phyloP scores from a whole-genome alignment of 495 filamentous ascomycete species.

The Xanthoparmelia taractica region DNA sequence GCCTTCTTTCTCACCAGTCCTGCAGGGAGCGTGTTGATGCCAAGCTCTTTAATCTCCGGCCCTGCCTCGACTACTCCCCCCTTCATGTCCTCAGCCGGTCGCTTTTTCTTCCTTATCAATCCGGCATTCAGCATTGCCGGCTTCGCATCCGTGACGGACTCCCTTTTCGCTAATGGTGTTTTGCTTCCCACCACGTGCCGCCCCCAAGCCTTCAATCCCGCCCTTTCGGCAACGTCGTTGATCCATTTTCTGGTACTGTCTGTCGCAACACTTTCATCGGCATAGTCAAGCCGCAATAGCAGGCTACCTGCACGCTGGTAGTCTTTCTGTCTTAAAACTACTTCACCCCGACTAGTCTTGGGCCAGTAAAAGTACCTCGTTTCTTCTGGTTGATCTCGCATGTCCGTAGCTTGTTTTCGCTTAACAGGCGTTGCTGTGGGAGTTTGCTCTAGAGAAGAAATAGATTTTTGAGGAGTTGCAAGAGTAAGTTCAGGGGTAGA shows the following conservation, averaged over 20 bases:
- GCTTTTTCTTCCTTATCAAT: constrained; percentile 48
- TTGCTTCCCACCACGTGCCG: constrained; percentile 43
- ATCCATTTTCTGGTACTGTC: constrained; percentile 69
- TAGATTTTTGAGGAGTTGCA: constrained; percentile 18
- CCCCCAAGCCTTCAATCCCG: constrained; percentile 49
- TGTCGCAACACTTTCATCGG: constrained; percentile 56
- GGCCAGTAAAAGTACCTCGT: constrained; percentile 66
- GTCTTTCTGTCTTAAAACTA: constrained; percentile 59
- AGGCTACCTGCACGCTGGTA: constrained; percentile 74
- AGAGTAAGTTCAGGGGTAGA: constrained; percentile 18
- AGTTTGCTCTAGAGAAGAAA: constrained; percentile 16
- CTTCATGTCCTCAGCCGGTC: constrained; percentile 27
- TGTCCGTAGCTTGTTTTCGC: constrained; percentile 19
- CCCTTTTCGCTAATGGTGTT: neutral
- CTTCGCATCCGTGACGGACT: constrained; percentile 17
- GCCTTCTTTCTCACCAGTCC: constrained; percentile 48
- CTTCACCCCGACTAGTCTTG: constrained; percentile 54
- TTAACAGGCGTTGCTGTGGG: constrained; percentile 12
- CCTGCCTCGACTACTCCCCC: constrained; percentile 30
- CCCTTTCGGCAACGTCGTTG: constrained; percentile 48
- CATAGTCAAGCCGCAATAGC: constrained; percentile 80
- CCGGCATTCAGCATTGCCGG: constrained; percentile 33
- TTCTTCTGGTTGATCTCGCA: constrained; percentile 30
- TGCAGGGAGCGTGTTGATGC: constrained; percentile 51
- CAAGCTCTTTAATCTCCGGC: constrained; percentile 20